Evolutionary conservation across 345 rosid genomes (phyloP).

Genomic region (Nasturtium officinale): DNA sequence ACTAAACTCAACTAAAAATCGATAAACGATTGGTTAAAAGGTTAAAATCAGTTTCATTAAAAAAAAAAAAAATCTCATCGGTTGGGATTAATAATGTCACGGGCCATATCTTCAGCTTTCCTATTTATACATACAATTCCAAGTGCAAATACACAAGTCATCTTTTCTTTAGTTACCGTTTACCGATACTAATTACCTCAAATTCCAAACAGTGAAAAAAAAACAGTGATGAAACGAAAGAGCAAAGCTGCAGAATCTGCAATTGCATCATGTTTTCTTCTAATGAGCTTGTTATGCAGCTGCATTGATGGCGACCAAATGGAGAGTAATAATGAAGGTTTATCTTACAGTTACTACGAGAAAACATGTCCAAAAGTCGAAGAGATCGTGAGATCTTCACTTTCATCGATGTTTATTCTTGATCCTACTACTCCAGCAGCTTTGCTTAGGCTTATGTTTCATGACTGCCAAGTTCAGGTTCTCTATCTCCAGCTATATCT

Average conservation of each 20-base stretch:
- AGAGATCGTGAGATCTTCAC: constrained; percentile 46
- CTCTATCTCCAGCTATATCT: neutral
- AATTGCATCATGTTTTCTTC: constrained; percentile 22
- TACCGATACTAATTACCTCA: neutral
- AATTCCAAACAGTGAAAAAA: neutral
- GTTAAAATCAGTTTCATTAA: neutral
- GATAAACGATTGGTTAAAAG: neutral
- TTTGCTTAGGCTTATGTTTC: constrained; percentile 56
- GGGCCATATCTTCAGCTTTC: constrained; percentile 21
- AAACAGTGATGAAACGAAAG: constrained; percentile 29
- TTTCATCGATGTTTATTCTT: constrained; percentile 36
- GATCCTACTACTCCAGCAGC: constrained; percentile 55
- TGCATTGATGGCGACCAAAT: constrained; percentile 26
- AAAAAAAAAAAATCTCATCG: too few species aligned
- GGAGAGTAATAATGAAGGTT: constrained; percentile 20
- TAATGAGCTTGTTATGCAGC: constrained; percentile 33
- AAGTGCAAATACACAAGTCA: constrained; percentile 3
- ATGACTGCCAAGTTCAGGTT: constrained; percentile 64
- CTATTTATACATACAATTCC: constrained; percentile 33
- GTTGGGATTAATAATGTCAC: constrained; percentile 38
- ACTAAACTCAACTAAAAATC: neutral
- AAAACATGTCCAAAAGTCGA: constrained; percentile 50
- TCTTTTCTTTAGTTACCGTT: neutral
- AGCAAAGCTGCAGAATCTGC: constrained; percentile 20
- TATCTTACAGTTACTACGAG: constrained; percentile 49